These are phyloP conservation scores for Oldenlandia corymbosa DNA, from an alignment of 257 asterid species.

Conservation along the genomic window DNA sequence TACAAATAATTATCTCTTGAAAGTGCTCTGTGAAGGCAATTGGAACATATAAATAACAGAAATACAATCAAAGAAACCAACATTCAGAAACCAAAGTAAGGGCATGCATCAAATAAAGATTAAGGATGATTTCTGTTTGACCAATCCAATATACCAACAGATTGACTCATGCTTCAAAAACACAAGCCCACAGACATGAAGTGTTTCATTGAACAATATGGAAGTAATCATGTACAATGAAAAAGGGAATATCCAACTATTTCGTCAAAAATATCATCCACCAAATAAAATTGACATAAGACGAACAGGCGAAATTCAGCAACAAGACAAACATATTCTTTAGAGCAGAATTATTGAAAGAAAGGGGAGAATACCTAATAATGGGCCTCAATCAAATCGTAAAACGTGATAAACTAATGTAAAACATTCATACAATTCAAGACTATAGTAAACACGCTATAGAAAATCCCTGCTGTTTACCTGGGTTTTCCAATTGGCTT, in stretches of 20 bases:
- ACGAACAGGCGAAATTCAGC: neutral
- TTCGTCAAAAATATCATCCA: neutral
- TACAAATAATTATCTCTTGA: no score
- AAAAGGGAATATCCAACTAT: no score
- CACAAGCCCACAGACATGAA: no score
- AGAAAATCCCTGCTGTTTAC: conserved; percentile 17
- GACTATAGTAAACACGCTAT: neutral
- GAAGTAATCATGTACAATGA: neutral
- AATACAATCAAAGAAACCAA: neutral
- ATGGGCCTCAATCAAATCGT: neutral
- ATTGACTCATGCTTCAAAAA: no score
- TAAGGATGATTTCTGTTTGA: neutral
- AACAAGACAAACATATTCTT: neutral
- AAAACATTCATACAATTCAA: no score
- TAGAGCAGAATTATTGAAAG: no score
- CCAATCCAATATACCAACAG: neutral
- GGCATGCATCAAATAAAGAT: neutral
- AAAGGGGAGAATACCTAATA: neutral
- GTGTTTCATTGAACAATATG: neutral
- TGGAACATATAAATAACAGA: neutral
- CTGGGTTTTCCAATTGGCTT: conserved; percentile 73
- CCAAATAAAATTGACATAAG: neutral
- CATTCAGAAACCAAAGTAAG: neutral
- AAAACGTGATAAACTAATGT: no score
- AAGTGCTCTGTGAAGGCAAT: neutral